Conservation (phyloP, 2,329 filamentous ascomycete genomes). For the Trichoderma harzianum region DNA sequence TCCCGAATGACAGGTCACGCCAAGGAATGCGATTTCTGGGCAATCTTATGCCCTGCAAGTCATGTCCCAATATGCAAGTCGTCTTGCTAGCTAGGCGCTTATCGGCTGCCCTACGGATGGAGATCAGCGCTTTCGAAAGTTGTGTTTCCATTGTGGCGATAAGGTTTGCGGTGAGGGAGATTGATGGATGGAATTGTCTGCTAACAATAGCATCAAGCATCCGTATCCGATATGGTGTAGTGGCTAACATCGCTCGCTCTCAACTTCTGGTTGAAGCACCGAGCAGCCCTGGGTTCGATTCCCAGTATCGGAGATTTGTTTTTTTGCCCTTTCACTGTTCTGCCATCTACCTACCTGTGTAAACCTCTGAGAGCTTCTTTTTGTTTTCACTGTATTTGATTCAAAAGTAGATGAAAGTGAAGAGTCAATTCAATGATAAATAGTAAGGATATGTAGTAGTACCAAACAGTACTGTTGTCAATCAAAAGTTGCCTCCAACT, state of each 20-base stretch:
- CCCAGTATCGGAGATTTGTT: slow-evolving; percentile 31
- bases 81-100: background rate
- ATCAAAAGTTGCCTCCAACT: slow-evolving; percentile 8
- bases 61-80: background rate
- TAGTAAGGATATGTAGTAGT: background rate
- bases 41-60: background rate
- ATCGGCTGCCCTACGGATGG: background rate
- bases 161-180: background rate
- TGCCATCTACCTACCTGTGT: no score
- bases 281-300: slow-evolving; percentile 37
- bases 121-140: background rate
- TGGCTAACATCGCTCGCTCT: slow-evolving; percentile 38
- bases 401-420: background rate
- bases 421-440: background rate
- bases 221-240: slow-evolving; percentile 34
- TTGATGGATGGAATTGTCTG: background rate
- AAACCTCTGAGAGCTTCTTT: background rate
- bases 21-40: background rate
- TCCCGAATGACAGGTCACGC: slow-evolving; percentile 7
- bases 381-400: background rate
- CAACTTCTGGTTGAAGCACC: slow-evolving; percentile 24
- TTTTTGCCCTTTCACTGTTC: background rate
- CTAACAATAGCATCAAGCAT: background rate
- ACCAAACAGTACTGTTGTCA: background rate
- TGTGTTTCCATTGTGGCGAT: background rate